Conservation (phyloP, 129 eudicot species). For the Flaveria ramosissima region DNA sequence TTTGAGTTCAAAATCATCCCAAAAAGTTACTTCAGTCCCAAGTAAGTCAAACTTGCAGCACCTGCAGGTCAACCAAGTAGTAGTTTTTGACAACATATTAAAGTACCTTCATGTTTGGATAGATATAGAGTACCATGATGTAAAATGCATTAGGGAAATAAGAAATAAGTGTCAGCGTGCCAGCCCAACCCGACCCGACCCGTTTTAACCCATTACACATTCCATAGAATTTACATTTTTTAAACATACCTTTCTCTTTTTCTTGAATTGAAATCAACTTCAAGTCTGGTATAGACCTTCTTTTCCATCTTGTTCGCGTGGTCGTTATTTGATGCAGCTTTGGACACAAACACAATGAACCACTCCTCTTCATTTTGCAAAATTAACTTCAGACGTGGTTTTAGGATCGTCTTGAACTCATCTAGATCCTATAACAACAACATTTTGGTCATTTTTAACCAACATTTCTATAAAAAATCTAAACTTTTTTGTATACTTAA, state of each 20-base stretch:
- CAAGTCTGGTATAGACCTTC: conserved; percentile 83
- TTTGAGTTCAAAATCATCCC: conserved; percentile 89
- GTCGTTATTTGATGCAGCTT: conserved; percentile 74
- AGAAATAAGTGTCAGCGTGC: not conserved
- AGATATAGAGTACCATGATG: not conserved
- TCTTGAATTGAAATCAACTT: conserved; percentile 93
- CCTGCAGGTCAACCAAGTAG: conserved; percentile 49
- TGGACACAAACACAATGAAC: conserved; percentile 91
- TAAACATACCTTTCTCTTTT: conserved; percentile 78
- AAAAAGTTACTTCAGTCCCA: conserved; percentile 69
- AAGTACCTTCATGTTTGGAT: not conserved
- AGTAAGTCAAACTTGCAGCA: conserved; percentile 79
- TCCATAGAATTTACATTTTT: not conserved
- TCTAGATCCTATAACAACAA: conserved; percentile 72
- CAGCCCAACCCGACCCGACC: conserved; percentile 5
- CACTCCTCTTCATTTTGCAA: conserved; percentile 97
- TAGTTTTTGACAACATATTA: not conserved
- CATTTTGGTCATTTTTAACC: conserved; percentile 10
- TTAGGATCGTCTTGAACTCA: conserved; percentile 83
- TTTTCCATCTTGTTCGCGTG: conserved; percentile 81
- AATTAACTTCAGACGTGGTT: conserved; percentile 88
- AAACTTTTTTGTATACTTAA: not conserved
- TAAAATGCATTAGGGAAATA: not conserved
- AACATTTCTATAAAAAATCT: not conserved
- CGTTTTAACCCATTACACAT: not conserved